These are phyloP conservation scores for Trichoderma arundinaceum DNA, from an alignment of 2,329 filamentous ascomycete species.

Conservation along the genomic window DNA sequence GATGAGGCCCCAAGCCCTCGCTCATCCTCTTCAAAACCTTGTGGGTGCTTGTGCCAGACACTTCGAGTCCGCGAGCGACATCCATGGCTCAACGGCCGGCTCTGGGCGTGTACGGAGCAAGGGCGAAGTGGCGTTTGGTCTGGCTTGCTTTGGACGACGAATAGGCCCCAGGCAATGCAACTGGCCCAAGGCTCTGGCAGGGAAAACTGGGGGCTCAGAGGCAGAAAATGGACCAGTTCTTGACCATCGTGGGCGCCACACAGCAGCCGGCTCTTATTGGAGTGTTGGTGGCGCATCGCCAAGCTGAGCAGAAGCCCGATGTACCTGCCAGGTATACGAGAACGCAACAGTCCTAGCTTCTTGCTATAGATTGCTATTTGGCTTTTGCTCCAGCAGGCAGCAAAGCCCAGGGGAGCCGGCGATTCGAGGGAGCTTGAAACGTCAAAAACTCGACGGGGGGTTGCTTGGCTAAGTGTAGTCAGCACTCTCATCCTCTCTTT, in stretches of 20 bases:
- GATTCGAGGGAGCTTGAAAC: not conserved
- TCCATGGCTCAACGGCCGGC: not conserved
- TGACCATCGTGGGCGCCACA: slow-evolving; percentile 14
- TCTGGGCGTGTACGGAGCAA: slow-evolving; percentile 22
- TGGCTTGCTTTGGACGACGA: slow-evolving; percentile 15
- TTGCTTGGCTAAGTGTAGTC: not conserved
- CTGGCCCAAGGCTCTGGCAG: not conserved
- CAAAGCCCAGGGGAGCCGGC: not conserved
- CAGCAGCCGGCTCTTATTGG: slow-evolving; percentile 5
- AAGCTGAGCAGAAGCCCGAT: slow-evolving; percentile 10
- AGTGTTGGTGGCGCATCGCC: slow-evolving; percentile 31
- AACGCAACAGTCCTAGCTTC: not conserved
- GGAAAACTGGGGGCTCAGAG: slow-evolving; percentile 18
- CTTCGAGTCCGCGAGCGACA: not conserved
- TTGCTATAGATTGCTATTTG: slow-evolving; percentile 5
- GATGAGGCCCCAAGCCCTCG: slow-evolving; percentile 6
- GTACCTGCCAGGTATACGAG: slow-evolving; percentile 18
- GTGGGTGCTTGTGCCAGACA: slow-evolving; percentile 11
- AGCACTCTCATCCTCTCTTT: not conserved
- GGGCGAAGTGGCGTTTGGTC: slow-evolving; percentile 5
- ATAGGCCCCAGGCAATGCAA: not conserved
- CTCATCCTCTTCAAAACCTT: slow-evolving; percentile 7
- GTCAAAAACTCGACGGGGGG: not conserved
- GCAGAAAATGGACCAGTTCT: slow-evolving; percentile 1
- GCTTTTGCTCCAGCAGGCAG: not conserved